These are phyloP conservation scores for Heliocybe sulcata DNA, from an alignment of 1,284 basidiomycete species.

Conservation along the genomic window DNA sequence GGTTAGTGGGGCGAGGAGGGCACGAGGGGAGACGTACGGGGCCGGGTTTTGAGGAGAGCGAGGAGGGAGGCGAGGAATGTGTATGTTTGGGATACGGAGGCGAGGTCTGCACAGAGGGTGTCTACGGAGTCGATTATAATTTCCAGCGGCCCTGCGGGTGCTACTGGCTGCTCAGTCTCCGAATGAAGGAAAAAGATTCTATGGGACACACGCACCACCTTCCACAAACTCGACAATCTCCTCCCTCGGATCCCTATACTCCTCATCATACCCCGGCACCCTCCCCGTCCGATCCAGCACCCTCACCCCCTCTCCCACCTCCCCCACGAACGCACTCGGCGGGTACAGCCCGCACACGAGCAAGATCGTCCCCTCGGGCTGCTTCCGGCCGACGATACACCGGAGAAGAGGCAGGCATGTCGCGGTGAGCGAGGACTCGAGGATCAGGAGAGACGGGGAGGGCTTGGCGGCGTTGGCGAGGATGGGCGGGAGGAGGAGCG, in stretches of 20 bases:
- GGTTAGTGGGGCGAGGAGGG: slow-evolving; percentile 31
- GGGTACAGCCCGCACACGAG: slow-evolving; percentile 57
- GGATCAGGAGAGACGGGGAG: slow-evolving; percentile 43
- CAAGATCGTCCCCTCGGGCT: slow-evolving; percentile 27
- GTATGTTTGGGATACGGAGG: slow-evolving; percentile 45
- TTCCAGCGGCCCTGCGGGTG: slow-evolving; percentile 35
- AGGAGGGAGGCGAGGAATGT: slow-evolving; percentile 42
- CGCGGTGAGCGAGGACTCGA: slow-evolving; percentile 62
- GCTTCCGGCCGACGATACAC: slow-evolving; percentile 21
- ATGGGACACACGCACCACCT: slow-evolving; percentile 31
- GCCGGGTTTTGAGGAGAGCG: slow-evolving; percentile 31
- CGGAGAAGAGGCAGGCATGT: slow-evolving; percentile 54
- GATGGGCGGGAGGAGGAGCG: slow-evolving; percentile 23
- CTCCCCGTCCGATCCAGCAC: slow-evolving; percentile 44
- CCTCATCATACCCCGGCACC: slow-evolving; percentile 47
- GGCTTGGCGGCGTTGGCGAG: slow-evolving; percentile 29
- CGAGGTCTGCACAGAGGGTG: slow-evolving; percentile 48
- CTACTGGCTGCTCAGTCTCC: slow-evolving; percentile 15
- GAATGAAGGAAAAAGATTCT: slow-evolving; percentile 1
- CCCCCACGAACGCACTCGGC: slow-evolving; percentile 33
- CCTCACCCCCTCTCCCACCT: slow-evolving; percentile 21
- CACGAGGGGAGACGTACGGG: slow-evolving; percentile 29
- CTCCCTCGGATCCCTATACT: slow-evolving; percentile 22
- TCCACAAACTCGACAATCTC: slow-evolving; percentile 37
- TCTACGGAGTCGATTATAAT: slow-evolving; percentile 66